phyloP scores from a whole-genome alignment of 495 filamentous ascomycete species.

The Friedmanniomyces endolithicus region DNA sequence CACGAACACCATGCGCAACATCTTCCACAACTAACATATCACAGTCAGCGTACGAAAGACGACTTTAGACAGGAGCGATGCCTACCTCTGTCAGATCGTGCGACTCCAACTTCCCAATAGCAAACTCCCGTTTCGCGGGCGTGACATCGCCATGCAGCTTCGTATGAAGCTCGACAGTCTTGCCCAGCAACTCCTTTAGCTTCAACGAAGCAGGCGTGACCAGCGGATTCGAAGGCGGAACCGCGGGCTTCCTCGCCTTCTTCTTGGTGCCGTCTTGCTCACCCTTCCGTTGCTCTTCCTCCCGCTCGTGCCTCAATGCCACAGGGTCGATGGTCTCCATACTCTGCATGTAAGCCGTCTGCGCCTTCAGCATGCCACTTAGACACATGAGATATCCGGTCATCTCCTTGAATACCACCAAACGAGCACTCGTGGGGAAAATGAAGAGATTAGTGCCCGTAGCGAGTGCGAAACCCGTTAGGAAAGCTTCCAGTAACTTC shows the following conservation, averaged over 20 bases:
- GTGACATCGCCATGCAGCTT: slow-evolving; percentile 59
- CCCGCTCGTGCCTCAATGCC: not conserved
- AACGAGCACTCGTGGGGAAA: slow-evolving; percentile 52
- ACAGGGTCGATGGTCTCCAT: slow-evolving; percentile 51
- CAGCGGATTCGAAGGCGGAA: slow-evolving; percentile 11
- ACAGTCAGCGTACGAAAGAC: no score
- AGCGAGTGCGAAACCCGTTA: slow-evolving; percentile 55
- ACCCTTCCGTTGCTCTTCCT: slow-evolving; percentile 27
- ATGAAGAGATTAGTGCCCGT: slow-evolving; percentile 53
- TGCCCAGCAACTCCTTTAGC: slow-evolving; percentile 41
- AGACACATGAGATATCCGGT: slow-evolving; percentile 45
- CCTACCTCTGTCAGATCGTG: slow-evolving; percentile 43
- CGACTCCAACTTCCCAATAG: slow-evolving; percentile 51
- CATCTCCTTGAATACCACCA: slow-evolving; percentile 48
- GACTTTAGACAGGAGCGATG: no score
- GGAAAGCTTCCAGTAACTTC: slow-evolving; percentile 45
- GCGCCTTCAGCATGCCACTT: slow-evolving; percentile 43
- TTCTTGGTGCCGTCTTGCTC: slow-evolving; percentile 1
- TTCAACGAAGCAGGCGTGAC: slow-evolving; percentile 38
- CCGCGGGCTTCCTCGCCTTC: not conserved
- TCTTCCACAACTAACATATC: not conserved
- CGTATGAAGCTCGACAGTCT: slow-evolving; percentile 50
- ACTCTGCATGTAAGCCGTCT: slow-evolving; percentile 52
- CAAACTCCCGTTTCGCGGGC: slow-evolving; percentile 69
- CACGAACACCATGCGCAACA: slow-evolving; percentile 51